Evolutionary conservation across 2,329 filamentous ascomycete genomes (phyloP).

Genomic region (Arthrobotrys sinensis): DNA sequence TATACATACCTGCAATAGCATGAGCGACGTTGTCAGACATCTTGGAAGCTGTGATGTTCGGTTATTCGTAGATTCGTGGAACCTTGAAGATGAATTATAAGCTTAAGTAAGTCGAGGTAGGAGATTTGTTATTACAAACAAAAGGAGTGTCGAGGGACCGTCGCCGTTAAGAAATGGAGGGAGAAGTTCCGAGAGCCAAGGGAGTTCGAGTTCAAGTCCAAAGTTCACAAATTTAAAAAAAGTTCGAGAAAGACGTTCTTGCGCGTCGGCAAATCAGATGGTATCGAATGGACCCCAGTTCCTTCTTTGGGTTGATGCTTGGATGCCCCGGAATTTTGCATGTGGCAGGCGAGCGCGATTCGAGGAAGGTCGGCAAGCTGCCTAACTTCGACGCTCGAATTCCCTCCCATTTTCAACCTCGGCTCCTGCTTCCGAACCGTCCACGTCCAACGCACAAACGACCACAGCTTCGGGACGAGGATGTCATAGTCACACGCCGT

Average conservation of each 20-base stretch:
- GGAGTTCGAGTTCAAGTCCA: slow-evolving; percentile 18
- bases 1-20: slow-evolving; percentile 79
- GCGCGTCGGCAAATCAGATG: slow-evolving; percentile 60
- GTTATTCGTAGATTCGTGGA: slow-evolving; percentile 10
- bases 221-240: background rate
- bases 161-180: slow-evolving; percentile 19
- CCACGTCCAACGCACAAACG: slow-evolving; percentile 33
- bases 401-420: slow-evolving; percentile 57
- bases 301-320: slow-evolving; percentile 22
- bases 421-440: slow-evolving; percentile 24
- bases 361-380: slow-evolving; percentile 47
- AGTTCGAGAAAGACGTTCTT: slow-evolving; percentile 24
- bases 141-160: slow-evolving; percentile 35
- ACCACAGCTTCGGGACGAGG: slow-evolving; percentile 24
- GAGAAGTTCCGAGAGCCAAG: slow-evolving; percentile 4
- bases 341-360: slow-evolving; percentile 37
- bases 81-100: background rate
- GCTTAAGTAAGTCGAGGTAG: background rate
- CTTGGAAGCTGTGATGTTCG: slow-evolving; percentile 8
- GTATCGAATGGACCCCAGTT: slow-evolving; percentile 41
- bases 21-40: slow-evolving; percentile 88
- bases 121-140: slow-evolving; percentile 1
- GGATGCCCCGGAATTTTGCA: slow-evolving; percentile 43
- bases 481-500: background rate
- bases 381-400: slow-evolving; percentile 38